Evolutionary conservation across 257 asterid genomes (phyloP), one percentile per base, ranked within the genome.

Genomic region (Scutellaria galericulata): DNA sequence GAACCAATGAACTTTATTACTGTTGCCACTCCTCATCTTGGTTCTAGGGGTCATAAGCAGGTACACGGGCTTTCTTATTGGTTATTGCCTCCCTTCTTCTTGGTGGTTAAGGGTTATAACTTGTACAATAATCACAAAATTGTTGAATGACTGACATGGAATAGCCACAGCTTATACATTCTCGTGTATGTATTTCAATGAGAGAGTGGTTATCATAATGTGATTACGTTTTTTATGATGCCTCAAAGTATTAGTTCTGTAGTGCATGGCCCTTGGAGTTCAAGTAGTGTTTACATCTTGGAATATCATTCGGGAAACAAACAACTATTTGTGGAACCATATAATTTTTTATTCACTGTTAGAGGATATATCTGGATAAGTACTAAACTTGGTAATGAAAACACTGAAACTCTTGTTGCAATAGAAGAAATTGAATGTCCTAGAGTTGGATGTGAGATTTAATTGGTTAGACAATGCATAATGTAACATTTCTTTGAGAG

Each of bases 21-120:
- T 15, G 96, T 88, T 73, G 99, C 99, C 69, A 88, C 96, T 78
- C 99, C 99, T 69, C 99, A 95, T 86, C 97, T 95, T 78, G 99
- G 98, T 78, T 95, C 99, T 27, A 86, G 97, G 86, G 99, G 99
- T 59, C 84, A 95, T 79, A 88, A 87, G 86, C 99, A 95, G 97
- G 99, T 95, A 80, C 46, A 31, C 52, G 15, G 15, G 51, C 76
- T 11, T 48, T 40, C 35, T 72, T 78, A 52, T 39, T 47, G 31
- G 53, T 68, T 66, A 61, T 56, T 68, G 57, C 58, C 57, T 72
- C 63, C 52, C 6, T 41, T 20, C 39, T 24, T 48, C 31, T 47
- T 64, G 37, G 37, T 31, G 37, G 37, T 31, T 31, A 31, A 31
- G 1, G 4, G 37, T 76, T 24, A 66, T 54, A 59, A 11, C 42